Conservation (phyloP, 148 eudicot species). For the Vaccinium darrowii region DNA sequence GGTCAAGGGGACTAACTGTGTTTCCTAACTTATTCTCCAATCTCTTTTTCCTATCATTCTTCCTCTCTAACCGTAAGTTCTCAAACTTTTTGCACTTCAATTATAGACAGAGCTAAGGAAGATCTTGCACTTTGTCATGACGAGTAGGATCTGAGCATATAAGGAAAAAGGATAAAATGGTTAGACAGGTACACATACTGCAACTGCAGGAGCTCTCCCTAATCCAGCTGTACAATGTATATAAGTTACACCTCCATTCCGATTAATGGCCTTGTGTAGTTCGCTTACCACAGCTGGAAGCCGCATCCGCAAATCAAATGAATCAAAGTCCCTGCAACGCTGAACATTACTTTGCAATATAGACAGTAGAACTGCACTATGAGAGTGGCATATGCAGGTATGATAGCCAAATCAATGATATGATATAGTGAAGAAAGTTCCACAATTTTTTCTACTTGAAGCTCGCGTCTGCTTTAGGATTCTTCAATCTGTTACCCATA, state of each 20-base stretch:
- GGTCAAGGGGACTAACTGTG: not conserved
- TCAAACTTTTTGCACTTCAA: not conserved
- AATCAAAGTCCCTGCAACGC: constrained; percentile 82
- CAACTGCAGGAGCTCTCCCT: constrained; percentile 96
- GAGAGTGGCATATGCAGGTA: not conserved
- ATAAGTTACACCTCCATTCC: constrained; percentile 81
- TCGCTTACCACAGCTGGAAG: constrained; percentile 88
- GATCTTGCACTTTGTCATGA: constrained; percentile 8
- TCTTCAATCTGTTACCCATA: not conserved
- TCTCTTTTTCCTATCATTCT: not conserved
- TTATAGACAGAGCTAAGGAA: not conserved
- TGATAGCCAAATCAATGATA: constrained; percentile 7
- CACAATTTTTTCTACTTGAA: not conserved
- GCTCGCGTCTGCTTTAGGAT: not conserved
- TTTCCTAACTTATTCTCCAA: not conserved
- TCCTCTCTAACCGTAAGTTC: not conserved
- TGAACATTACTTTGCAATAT: constrained; percentile 8
- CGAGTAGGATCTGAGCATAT: not conserved
- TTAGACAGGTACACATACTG: constrained; percentile 45
- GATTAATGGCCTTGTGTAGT: constrained; percentile 66
- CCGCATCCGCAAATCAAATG: constrained; percentile 77
- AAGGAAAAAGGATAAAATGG: not conserved
- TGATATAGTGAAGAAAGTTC: not conserved
- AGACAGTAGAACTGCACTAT: not conserved
- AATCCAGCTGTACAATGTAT: constrained; percentile 98